phyloP scores from a whole-genome alignment of 192 early-diverging fungal genomes.

The Oehlia diaphana region DNA sequence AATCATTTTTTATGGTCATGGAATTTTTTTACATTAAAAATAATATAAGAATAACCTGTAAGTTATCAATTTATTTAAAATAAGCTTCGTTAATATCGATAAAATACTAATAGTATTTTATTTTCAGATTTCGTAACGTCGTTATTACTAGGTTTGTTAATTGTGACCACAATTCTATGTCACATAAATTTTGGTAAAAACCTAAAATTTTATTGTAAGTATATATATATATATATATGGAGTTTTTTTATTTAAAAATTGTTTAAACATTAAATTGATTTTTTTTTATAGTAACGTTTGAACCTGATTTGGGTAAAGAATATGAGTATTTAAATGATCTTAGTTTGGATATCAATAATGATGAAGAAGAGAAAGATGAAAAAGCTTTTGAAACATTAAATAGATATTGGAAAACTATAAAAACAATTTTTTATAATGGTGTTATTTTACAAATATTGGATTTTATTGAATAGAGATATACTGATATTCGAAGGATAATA shows the following conservation, averaged over 20 bases:
- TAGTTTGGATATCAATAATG: neutral
- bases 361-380: neutral
- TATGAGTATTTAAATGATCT: neutral
- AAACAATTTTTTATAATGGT: neutral
- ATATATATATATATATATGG: no score
- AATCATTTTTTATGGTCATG: no score
- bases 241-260: no score
- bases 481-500: no score
- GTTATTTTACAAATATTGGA: neutral
- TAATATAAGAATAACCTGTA: no score
- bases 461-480: no score
- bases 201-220: neutral
- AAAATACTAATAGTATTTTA: no score
- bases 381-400: neutral
- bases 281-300: neutral
- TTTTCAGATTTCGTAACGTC: no score
- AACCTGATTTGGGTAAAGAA: neutral
- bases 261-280: neutral
- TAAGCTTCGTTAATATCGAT: no score
- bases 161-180: neutral
- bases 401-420: neutral
- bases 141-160: neutral
- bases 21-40: no score
- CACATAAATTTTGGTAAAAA: neutral
- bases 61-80: no score